Conservation (phyloP, 257 asterid species). For the Penstemon eatonii region DNA sequence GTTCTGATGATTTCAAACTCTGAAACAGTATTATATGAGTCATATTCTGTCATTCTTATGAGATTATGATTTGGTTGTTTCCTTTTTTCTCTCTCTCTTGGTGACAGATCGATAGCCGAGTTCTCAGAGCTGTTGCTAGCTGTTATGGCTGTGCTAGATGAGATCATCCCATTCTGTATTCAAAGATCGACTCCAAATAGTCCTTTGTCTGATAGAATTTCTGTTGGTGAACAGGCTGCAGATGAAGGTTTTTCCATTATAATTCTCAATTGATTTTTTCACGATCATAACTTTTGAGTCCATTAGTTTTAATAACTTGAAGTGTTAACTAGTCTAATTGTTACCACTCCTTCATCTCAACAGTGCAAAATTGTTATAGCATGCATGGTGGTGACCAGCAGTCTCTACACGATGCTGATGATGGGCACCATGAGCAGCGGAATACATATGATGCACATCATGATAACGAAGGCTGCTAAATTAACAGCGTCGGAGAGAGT, state of each 20-base stretch:
- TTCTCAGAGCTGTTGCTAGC: constrained; percentile 85
- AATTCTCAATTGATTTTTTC: too few species aligned
- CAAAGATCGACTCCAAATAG: constrained; percentile 34
- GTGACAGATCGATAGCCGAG: constrained; percentile 68
- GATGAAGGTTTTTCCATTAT: constrained; percentile 35
- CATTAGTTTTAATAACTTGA: too few species aligned
- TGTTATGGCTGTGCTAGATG: constrained; percentile 60
- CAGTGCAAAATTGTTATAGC: not conserved
- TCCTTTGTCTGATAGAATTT: constrained; percentile 27
- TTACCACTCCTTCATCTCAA: too few species aligned
- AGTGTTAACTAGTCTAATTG: too few species aligned
- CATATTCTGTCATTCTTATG: not conserved
- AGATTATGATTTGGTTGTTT: not conserved
- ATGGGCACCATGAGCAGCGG: constrained; percentile 1
- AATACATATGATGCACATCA: not conserved
- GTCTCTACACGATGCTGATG: constrained; percentile 33
- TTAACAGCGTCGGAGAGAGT: constrained; percentile 20
- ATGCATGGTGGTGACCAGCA: constrained; percentile 27
- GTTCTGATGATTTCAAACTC: too few species aligned
- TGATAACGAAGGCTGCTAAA: constrained; percentile 24
- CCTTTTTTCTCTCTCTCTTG: too few species aligned
- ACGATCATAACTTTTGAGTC: too few species aligned
- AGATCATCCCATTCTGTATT: constrained; percentile 60
- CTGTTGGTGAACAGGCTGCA: constrained; percentile 27
- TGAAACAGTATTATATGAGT: not conserved